Conservation (phyloP, 225 moss, liverwort and hornwort species). For the Pseudisothecium myosuroides region DNA sequence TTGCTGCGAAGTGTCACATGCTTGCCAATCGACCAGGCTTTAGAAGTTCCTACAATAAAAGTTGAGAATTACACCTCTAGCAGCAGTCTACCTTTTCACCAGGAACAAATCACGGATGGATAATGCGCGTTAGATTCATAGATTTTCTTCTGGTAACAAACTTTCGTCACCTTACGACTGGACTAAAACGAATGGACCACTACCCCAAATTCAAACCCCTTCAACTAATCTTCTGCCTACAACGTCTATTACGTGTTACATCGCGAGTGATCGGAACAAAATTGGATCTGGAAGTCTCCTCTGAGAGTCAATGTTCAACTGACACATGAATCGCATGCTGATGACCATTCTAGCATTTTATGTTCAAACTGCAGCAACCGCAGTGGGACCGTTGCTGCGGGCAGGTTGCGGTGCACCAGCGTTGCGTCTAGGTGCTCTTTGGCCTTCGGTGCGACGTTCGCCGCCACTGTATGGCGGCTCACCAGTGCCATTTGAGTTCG, state of each 20-base stretch:
- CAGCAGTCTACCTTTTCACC: background rate
- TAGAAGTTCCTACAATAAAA: conserved; percentile 2
- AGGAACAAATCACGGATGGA: background rate
- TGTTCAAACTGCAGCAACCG: background rate
- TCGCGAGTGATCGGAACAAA: conserved; percentile 15
- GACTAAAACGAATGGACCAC: background rate
- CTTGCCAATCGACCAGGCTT: conserved; percentile 4
- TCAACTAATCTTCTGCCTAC: conserved; percentile 1
- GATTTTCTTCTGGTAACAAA: conserved; percentile 4
- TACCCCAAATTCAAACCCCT: conserved; percentile 9
- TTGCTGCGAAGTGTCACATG: background rate
- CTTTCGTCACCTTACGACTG: background rate
- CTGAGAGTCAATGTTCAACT: background rate
- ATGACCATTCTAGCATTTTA: background rate
- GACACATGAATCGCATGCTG: background rate
- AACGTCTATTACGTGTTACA: conserved; percentile 17
- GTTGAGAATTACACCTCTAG: background rate
- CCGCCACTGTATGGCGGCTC: conserved; percentile 16
- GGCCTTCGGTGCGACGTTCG: conserved; percentile 33
- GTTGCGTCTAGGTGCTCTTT: conserved; percentile 35
- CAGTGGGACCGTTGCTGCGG: conserved; percentile 17
- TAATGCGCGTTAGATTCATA: conserved; percentile 6
- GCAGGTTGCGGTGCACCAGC: conserved; percentile 3
- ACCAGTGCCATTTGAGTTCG: conserved; percentile 17
- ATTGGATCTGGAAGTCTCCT: conserved; percentile 13